These are phyloP conservation scores for Gentiana straminea DNA, from an alignment of 257 asterid species.

Conservation along the genomic window DNA sequence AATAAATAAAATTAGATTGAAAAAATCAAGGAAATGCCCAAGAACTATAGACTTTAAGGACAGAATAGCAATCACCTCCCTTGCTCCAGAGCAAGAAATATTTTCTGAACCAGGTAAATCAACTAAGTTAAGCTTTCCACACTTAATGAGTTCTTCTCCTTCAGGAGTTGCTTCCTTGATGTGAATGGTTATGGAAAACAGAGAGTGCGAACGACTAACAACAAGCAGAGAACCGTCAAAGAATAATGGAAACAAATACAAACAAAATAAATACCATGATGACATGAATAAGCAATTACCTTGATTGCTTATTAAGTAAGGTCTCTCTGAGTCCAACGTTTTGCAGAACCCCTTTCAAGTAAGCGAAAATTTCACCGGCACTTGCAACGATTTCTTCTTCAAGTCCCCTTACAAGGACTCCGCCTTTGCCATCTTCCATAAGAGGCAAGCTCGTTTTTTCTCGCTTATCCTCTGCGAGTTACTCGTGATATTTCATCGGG, in stretches of 20 bases:
- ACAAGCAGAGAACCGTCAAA: too few relatives aligned
- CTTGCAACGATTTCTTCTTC: conserved; percentile 81
- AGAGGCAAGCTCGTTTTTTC: conserved; percentile 65
- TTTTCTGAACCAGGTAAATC: conserved; percentile 92
- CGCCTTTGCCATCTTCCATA: conserved; percentile 96
- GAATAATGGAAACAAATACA: too few relatives aligned
- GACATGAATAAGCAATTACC: too few relatives aligned
- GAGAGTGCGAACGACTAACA: conserved; percentile 87
- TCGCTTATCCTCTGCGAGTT: conserved; percentile 54
- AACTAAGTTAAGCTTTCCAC: conserved; percentile 84
- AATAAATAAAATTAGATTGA: too few relatives aligned
- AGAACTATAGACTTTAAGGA: too few relatives aligned
- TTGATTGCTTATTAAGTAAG: conserved; percentile 20
- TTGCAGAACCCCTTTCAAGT: conserved; percentile 79
- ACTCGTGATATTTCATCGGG: conserved; percentile 65
- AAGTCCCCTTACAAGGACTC: conserved; percentile 78
- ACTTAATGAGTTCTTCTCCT: conserved; percentile 82
- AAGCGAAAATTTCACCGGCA: conserved; percentile 65
- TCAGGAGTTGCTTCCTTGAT: conserved; percentile 92
- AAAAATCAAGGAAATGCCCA: too few relatives aligned
- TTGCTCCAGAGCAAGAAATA: conserved; percentile 87
- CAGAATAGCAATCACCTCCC: conserved; percentile 43
- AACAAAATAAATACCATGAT: conserved; percentile 11
- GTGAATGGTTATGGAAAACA: conserved; percentile 80
- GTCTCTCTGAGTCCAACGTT: conserved; percentile 83